Percentiles rank a stretch among this genome's conserved stretches.
Evolutionary conservation across 805 yeast species (phyloP).

Genomic region (Diddensiella santjacobensis): DNA sequence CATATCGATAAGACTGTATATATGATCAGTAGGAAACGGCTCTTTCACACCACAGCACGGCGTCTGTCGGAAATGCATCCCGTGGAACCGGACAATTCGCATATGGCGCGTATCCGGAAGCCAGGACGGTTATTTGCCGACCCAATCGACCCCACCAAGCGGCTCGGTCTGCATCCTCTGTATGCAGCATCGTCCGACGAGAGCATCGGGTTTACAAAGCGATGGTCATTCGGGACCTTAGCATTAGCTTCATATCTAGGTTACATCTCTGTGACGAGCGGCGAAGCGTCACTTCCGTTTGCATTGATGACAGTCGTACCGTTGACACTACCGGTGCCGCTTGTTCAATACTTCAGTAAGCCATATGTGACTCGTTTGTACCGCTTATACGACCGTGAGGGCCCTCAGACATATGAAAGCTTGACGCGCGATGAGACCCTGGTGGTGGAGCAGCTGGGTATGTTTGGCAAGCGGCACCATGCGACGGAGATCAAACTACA

Average conservation of each 20-base stretch:
- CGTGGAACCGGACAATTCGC: constrained; percentile 41
- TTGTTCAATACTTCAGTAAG: constrained; percentile 50
- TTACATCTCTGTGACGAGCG: constrained; percentile 52
- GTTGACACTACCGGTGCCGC: constrained; percentile 53
- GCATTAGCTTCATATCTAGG: constrained; percentile 59
- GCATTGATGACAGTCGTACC: constrained; percentile 43
- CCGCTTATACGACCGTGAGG: constrained; percentile 59
- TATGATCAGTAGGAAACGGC: constrained; percentile 28
- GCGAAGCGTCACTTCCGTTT: constrained; percentile 40
- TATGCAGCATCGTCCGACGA: constrained; percentile 61
- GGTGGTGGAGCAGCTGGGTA: constrained; percentile 61
- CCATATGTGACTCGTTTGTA: constrained; percentile 71
- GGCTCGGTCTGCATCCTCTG: constrained; percentile 58
- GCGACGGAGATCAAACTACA: constrained; percentile 56
- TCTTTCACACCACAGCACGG: constrained; percentile 8
- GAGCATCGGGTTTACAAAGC: constrained; percentile 58
- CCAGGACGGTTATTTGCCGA: constrained; percentile 41
- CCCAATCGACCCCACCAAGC: constrained; percentile 47
- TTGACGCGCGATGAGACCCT: constrained; percentile 59
- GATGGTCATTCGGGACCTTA: constrained; percentile 60
- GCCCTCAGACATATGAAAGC: constrained; percentile 61
- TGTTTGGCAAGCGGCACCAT: constrained; percentile 63
- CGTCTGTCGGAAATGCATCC: constrained; percentile 21
- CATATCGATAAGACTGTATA: too few relatives aligned
- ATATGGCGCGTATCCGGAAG: constrained; percentile 37